Percentiles rank a stretch among this genome's conserved stretches.
These are phyloP conservation scores for Dothideomycetes sp. DNA, from an alignment of 2,329 filamentous ascomycete species.

Conservation along the genomic window DNA sequence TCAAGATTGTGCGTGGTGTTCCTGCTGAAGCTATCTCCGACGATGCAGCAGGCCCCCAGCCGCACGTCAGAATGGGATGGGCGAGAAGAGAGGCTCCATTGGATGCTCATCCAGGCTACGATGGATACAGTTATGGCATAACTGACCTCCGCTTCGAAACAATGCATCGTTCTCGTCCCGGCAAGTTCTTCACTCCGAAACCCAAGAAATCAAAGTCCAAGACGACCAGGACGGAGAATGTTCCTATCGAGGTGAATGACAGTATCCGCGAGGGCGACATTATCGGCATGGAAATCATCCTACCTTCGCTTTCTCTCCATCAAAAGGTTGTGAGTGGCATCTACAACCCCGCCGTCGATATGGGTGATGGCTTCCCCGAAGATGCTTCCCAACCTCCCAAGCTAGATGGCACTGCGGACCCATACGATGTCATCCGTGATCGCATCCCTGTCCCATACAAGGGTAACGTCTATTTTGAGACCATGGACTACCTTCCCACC, in stretches of 20 bases:
- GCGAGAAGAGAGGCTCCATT: slow-evolving; percentile 69
- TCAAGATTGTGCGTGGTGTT: slow-evolving; percentile 73
- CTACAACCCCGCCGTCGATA: slow-evolving; percentile 77
- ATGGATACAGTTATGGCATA: slow-evolving; percentile 88
- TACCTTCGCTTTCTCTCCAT: slow-evolving; percentile 77
- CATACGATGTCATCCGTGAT: slow-evolving; percentile 80
- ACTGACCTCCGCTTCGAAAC: slow-evolving; percentile 85
- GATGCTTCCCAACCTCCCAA: slow-evolving; percentile 10
- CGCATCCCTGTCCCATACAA: slow-evolving; percentile 92
- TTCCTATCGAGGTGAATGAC: slow-evolving; percentile 29
- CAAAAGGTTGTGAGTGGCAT: slow-evolving; percentile 77
- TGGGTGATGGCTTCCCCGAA: slow-evolving; percentile 47
- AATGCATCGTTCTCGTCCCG: slow-evolving; percentile 86
- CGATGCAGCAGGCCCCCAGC: slow-evolving; percentile 38
- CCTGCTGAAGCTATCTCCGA: slow-evolving; percentile 32
- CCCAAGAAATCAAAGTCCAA: slow-evolving; percentile 25
- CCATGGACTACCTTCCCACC: slow-evolving; percentile 75
- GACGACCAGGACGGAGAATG: slow-evolving; percentile 18
- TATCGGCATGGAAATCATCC: slow-evolving; percentile 81
- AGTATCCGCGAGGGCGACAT: slow-evolving; percentile 86
- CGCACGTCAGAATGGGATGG: slow-evolving; percentile 72
- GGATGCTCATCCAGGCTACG: slow-evolving; percentile 75
- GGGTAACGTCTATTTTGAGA: slow-evolving; percentile 85
- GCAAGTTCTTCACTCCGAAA: slow-evolving; percentile 55
- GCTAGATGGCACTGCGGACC: slow-evolving; percentile 30